Evolutionary conservation across 805 yeast species (phyloP).

Genomic region (Metschnikowia continentalis): DNA sequence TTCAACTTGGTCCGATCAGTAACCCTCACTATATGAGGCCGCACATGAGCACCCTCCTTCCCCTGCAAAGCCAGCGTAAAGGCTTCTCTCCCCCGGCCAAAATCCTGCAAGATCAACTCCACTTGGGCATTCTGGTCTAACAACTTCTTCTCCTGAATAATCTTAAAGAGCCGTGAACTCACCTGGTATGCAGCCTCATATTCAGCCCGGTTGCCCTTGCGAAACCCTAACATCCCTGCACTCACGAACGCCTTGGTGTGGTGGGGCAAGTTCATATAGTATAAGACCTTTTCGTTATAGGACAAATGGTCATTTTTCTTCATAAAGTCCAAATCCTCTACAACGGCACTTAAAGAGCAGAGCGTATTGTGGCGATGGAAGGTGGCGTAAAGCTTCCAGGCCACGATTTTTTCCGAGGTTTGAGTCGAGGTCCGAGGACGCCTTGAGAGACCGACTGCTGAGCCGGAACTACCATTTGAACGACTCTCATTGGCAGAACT

Average conservation of each 20-base stretch:
- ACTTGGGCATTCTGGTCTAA: constrained; percentile 52
- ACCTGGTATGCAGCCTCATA: constrained; percentile 92
- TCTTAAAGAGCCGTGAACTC: constrained; percentile 63
- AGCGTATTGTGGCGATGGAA: constrained; percentile 83
- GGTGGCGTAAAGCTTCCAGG: constrained; percentile 69
- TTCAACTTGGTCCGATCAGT: constrained; percentile 78
- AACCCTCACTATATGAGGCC: constrained; percentile 63
- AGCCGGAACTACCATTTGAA: no score
- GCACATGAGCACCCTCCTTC: constrained; percentile 73
- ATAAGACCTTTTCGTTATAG: constrained; percentile 67
- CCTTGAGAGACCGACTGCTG: no score
- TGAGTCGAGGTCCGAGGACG: neutral
- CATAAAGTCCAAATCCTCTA: constrained; percentile 58
- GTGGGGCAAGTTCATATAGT: constrained; percentile 77
- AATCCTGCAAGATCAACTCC: constrained; percentile 75
- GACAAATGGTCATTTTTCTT: constrained; percentile 52
- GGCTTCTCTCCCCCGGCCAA: constrained; percentile 87
- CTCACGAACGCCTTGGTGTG: constrained; percentile 62
- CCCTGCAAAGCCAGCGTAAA: constrained; percentile 81
- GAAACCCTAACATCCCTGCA: constrained; percentile 86
- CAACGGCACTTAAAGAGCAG: constrained; percentile 67
- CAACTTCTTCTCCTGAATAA: constrained; percentile 59
- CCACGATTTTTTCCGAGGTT: constrained; percentile 39
- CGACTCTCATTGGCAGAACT: no score
- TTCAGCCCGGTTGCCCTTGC: constrained; percentile 85